Percentiles rank a stretch among this genome's conserved stretches.
phyloP scores from a whole-genome alignment of 2,329 filamentous ascomycete genomes.

The Cercospora beticola region DNA sequence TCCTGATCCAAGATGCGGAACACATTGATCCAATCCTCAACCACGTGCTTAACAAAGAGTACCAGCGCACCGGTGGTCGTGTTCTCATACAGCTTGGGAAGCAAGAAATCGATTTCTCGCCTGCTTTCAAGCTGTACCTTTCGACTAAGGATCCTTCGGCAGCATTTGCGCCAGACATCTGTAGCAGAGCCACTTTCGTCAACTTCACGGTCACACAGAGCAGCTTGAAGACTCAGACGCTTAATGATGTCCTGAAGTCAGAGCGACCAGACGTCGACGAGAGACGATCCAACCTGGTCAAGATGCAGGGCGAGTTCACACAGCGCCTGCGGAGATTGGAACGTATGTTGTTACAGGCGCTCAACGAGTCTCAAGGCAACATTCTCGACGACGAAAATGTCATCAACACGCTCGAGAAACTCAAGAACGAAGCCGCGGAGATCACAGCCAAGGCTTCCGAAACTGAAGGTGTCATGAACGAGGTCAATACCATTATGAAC shows the following conservation, averaged over 20 bases:
- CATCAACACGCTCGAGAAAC: slow-evolving; percentile 93
- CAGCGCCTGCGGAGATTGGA: slow-evolving; percentile 95
- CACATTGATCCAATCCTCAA: slow-evolving; percentile 96
- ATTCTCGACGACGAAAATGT: slow-evolving; percentile 98
- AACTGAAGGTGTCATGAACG: slow-evolving; percentile 96
- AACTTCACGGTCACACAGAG: slow-evolving; percentile 99
- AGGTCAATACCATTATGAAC: slow-evolving; percentile 92
- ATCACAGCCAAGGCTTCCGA: slow-evolving; percentile 95
- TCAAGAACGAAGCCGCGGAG: slow-evolving; percentile 96
- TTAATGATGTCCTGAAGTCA: slow-evolving; percentile 96
- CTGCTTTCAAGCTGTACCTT: slow-evolving; percentile 90
- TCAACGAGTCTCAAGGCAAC: slow-evolving; percentile 96
- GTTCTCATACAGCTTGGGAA: slow-evolving; percentile 97
- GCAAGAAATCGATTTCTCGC: slow-evolving; percentile 98
- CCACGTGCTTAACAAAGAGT: slow-evolving; percentile 98
- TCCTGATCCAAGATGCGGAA: slow-evolving; percentile 97
- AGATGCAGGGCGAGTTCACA: slow-evolving; percentile 98
- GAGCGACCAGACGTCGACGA: slow-evolving; percentile 97
- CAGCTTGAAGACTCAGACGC: slow-evolving; percentile 94
- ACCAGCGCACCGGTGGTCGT: slow-evolving; percentile 96
- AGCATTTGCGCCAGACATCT: slow-evolving; percentile 92
- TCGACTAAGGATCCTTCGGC: slow-evolving; percentile 96
- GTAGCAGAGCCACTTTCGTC: slow-evolving; percentile 97
- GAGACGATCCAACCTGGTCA: slow-evolving; percentile 93
- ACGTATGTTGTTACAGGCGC: slow-evolving; percentile 86